Base-by-base conservation (phyloP, 768 basidiomycete species). In the Pleurotus tuoliensis region DNA sequence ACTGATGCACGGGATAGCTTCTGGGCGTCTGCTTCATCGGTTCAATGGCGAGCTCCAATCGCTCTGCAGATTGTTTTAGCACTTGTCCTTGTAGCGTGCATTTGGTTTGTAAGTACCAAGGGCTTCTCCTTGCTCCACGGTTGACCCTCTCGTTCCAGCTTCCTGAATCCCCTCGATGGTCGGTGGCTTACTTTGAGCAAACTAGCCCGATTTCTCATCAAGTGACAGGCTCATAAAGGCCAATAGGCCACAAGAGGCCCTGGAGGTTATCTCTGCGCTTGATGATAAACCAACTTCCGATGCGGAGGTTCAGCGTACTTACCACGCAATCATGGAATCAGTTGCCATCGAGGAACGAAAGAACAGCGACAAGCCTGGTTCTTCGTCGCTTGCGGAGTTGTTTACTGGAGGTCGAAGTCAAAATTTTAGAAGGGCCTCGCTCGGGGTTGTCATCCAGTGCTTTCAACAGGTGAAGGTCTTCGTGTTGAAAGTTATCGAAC, bases 11-110 rank as follows among this genome's bases (percentile, higher is more conserved):
- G 9, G 22, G 24, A 47, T 20, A 82, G 81, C 27, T 83, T 78
- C 66, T 86, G 76, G 79, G 73, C 73, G 5, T 71, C 70, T 40
- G 71, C 64, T 7, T 79, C 79, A 4, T 80, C 81, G 22, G 78
- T 79, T 0, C 81, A 83, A 65, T 87, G 84, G 84, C 72, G 85
- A 58, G 80, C 82, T 12, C 84, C 85, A 3, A 78, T 86, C 15
- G 82, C 83, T 1, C 63, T 86, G 16, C 84, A 87, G 60, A 82
- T 83, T 43, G 30, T 81, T 20, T 73, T 86, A 20, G 81, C 83
- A 0, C 52, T 85, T 7, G 66, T 82, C 39, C 81, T 84, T 78
- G 70, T 83, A 45, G 61, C 70, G 56, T 74, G 75, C 12, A 76
- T 82, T 13, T 67, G 69, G 48, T 81, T 78, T 62, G 82, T 80